Evolutionary conservation across 176 grass and related monocot genomes (phyloP), one percentile per base, ranked within the genome.

Genomic region (Oryza punctata): DNA sequence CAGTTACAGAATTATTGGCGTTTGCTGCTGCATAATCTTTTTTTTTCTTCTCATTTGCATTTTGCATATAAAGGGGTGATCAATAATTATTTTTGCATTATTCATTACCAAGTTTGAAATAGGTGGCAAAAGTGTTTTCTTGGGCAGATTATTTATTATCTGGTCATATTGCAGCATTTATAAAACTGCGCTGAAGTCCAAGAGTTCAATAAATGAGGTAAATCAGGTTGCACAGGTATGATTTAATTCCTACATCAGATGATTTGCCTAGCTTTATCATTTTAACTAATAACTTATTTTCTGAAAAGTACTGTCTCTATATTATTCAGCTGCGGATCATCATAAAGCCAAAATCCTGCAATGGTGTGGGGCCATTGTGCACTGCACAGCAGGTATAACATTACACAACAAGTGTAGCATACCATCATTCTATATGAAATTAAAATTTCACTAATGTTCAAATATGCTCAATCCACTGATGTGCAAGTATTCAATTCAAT

Each of bases 181-280:
- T 72, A 95, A 90, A 94, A 83, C 89, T 40, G 83, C 77, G 40
- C 76, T 88, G 72, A 89, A 95, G 84, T 93, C 87, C 60, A 88
- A 91, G 82, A 91, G 82, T 78, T 93, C 89, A n/a, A 88, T 94
- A 79, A 93, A 86, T 72, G 89, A 96, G 63, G 78, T 96, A 40
- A 94, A 98, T 77, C 93, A 95, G 88, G 94, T 98, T 86, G 93
- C 93, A 74, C 96, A 98, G 93, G 96, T 94, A 88, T 5, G 59
- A 12, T 87, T 75, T 35, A 29, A 29, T 85, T 80, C 26, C 63
- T 35, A 64, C 79, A 54, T 88, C 33, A 83, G 8, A 54, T 78
- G 40, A 43, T 25, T 70, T 43, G 44, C 61, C 19, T 35, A 77
- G 16, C 80, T 60, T 78, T 65, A 65, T 78, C 1, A 75, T 74